These are phyloP conservation scores for Microbotryum silenes-acaulis DNA, from an alignment of 1,284 basidiomycete species.

Conservation along the genomic window DNA sequence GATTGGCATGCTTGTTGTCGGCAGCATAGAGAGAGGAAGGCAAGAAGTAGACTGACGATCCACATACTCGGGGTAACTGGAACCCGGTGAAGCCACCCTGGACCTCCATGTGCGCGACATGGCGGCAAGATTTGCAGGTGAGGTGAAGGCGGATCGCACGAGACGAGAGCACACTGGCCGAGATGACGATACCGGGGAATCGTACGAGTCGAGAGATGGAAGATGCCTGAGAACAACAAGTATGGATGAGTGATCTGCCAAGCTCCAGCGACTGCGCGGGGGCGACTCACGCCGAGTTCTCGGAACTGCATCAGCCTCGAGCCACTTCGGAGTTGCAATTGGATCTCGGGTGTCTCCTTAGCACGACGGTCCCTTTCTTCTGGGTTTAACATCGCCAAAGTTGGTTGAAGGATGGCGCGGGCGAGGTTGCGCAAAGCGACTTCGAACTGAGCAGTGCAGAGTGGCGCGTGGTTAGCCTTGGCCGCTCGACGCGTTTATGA, in stretches of 20 bases:
- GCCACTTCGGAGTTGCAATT: constrained; percentile 79
- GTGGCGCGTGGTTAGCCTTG: background rate
- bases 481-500: background rate
- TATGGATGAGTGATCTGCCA: background rate
- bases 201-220: constrained; percentile 94
- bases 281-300: constrained; percentile 58
- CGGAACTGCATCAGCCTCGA: constrained; percentile 91
- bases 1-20: background rate
- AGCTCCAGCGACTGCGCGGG: background rate
- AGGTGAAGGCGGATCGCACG: constrained; percentile 86
- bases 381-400: constrained; percentile 32
- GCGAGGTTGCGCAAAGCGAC: constrained; percentile 75
- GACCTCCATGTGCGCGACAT: constrained; percentile 72
- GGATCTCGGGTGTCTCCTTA: constrained; percentile 71
- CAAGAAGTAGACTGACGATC: constrained; percentile 47
- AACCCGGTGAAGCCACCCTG: constrained; percentile 78
- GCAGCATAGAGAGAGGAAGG: background rate
- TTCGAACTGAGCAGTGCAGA: constrained; percentile 60
- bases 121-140: constrained; percentile 84
- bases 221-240: constrained; percentile 52
- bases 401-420: constrained; percentile 57
- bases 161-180: constrained; percentile 85
- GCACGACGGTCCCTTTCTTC: constrained; percentile 36
- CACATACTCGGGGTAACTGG: constrained; percentile 75
- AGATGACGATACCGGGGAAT: constrained; percentile 96